Conservation (phyloP, 805 yeast species). For the Hyphopichia homilentoma region DNA sequence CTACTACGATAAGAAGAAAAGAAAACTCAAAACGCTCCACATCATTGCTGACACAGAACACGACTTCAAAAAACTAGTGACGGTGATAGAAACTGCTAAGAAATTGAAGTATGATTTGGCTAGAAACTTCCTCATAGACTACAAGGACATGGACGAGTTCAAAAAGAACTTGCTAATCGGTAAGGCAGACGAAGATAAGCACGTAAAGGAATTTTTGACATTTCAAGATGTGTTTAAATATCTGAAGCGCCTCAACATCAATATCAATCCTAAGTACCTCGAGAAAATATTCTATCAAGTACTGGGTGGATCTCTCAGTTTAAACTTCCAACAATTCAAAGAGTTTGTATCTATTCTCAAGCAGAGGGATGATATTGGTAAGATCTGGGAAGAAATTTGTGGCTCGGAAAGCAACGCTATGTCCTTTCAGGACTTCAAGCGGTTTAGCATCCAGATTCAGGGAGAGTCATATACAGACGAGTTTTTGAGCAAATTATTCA, state of each 20-base stretch:
- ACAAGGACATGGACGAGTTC: slow-evolving; percentile 31
- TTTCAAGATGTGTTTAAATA: slow-evolving; percentile 68
- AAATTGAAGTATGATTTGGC: slow-evolving; percentile 61
- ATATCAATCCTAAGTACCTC: slow-evolving; percentile 55
- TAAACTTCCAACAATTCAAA: slow-evolving; percentile 74
- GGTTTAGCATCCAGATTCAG: slow-evolving; percentile 49
- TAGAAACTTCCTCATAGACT: slow-evolving; percentile 46
- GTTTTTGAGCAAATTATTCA: slow-evolving; percentile 23
- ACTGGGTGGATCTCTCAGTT: slow-evolving; percentile 39
- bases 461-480: slow-evolving; percentile 34
- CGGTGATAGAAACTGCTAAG: slow-evolving; percentile 58
- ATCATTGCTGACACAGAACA: slow-evolving; percentile 64
- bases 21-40: slow-evolving; percentile 75
- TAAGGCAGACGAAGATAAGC: slow-evolving; percentile 13
- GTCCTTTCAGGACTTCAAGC: slow-evolving; percentile 17
- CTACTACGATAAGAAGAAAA: slow-evolving; percentile 55
- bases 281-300: slow-evolving; percentile 40
- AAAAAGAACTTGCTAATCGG: slow-evolving; percentile 22
- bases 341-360: slow-evolving; percentile 67
- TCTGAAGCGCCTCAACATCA: slow-evolving; percentile 66
- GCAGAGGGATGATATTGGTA: slow-evolving; percentile 55
- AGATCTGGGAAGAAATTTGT: slow-evolving; percentile 42
- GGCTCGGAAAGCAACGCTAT: slow-evolving; percentile 11
- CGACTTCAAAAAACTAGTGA: slow-evolving; percentile 53
- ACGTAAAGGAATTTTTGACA: slow-evolving; percentile 33